Evolutionary conservation across 768 basidiomycete genomes (phyloP).

Genomic region (Agaricus subrufescens): DNA sequence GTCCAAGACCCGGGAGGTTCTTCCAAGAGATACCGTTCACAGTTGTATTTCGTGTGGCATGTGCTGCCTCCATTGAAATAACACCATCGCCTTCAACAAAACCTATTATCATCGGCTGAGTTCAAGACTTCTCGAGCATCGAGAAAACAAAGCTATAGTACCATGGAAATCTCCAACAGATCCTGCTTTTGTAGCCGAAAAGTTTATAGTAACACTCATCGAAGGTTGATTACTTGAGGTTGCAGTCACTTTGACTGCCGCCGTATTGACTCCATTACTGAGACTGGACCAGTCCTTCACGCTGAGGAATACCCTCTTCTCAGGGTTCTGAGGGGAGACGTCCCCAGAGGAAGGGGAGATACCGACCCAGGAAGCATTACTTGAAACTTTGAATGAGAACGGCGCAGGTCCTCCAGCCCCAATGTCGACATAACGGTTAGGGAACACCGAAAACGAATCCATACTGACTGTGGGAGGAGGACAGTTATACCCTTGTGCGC

Average conservation of each 20-base stretch:
- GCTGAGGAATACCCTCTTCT: constrained; percentile 50
- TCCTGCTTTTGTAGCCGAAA: constrained; percentile 30
- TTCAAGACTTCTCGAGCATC: neutral
- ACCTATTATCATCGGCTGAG: constrained; percentile 23
- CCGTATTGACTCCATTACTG: constrained; percentile 26
- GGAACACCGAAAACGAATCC: constrained; percentile 50
- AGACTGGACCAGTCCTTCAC: constrained; percentile 56
- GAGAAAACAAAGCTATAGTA: constrained; percentile 12
- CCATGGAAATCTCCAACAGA: constrained; percentile 44
- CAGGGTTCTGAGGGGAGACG: constrained; percentile 40
- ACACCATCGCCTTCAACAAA: constrained; percentile 60
- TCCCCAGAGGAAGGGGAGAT: constrained; percentile 43
- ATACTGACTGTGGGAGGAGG: constrained; percentile 44
- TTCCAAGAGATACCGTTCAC: constrained; percentile 53
- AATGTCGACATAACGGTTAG: constrained; percentile 54
- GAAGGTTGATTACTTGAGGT: constrained; percentile 33
- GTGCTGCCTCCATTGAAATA: constrained; percentile 62
- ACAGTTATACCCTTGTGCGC: constrained; percentile 42
- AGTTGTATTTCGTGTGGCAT: constrained; percentile 41
- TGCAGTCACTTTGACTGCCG: constrained; percentile 41
- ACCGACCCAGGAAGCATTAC: constrained; percentile 49
- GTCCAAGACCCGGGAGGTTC: constrained; percentile 54
- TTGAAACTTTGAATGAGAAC: constrained; percentile 47
- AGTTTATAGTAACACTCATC: constrained; percentile 23
- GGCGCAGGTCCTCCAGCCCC: constrained; percentile 54